Percentiles rank a stretch among this genome's conserved stretches.
These are phyloP conservation scores for Heterobasidion parviporum DNA, from an alignment of 1,284 basidiomycete genomes.

Conservation along the genomic window DNA sequence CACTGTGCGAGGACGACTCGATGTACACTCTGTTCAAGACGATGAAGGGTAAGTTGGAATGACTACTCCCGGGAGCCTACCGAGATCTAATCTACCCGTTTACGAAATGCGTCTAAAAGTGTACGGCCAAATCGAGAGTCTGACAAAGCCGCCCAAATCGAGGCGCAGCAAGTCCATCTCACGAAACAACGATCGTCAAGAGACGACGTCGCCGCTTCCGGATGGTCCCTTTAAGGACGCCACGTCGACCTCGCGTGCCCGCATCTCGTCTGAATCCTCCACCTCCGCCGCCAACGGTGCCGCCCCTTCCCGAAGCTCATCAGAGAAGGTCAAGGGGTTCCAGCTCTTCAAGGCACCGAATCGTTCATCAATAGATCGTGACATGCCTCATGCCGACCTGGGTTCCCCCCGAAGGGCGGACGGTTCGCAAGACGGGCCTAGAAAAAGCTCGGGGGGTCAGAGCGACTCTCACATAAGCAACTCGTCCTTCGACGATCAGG, in stretches of 20 bases:
- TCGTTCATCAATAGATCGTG: constrained; percentile 22
- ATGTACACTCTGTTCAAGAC: constrained; percentile 78
- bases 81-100: constrained; percentile 3
- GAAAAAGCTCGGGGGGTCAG: constrained; percentile 17
- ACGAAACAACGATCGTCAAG: constrained; percentile 24
- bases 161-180: constrained; percentile 65
- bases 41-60: constrained; percentile 62
- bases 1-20: constrained; percentile 81
- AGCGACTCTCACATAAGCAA: constrained; percentile 7
- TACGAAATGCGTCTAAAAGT: constrained; percentile 31
- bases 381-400: constrained; percentile 11
- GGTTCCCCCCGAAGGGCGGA: not conserved
- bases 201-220: constrained; percentile 9
- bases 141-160: constrained; percentile 47
- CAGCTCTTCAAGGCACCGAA: constrained; percentile 41
- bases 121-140: constrained; percentile 68
- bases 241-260: constrained; percentile 13
- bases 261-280: constrained; percentile 35
- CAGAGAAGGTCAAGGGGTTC: constrained; percentile 49
- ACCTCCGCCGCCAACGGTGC: constrained; percentile 13
- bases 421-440: constrained; percentile 29
- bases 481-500: constrained; percentile 6
- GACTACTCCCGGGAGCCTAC: constrained; percentile 4
- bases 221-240: constrained; percentile 4
- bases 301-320: constrained; percentile 37